These are phyloP conservation scores for Ilyonectria robusta DNA, from an alignment of 2,329 filamentous ascomycete species.

Conservation along the genomic window DNA sequence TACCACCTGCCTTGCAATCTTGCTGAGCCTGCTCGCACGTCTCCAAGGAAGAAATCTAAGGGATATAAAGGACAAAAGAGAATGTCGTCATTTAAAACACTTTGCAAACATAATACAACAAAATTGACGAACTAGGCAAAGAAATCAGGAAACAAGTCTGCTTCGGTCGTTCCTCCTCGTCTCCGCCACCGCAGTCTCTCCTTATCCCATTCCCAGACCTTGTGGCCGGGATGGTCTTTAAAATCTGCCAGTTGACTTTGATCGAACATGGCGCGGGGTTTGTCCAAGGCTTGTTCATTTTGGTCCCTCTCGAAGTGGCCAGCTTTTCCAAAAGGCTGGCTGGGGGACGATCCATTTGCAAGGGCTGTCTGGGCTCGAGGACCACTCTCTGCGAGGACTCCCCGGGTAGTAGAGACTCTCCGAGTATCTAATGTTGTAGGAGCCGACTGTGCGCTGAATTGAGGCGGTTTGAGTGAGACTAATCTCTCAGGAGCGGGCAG, in stretches of 20 bases:
- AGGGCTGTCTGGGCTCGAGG: background rate
- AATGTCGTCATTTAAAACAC: too few species aligned
- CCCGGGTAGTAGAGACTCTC: background rate
- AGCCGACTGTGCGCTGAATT: background rate
- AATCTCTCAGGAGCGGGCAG: background rate
- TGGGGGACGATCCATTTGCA: background rate
- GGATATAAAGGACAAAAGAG: background rate
- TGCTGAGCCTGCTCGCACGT: background rate
- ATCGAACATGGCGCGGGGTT: background rate
- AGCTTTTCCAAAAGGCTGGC: background rate
- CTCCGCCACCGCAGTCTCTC: conserved; percentile 16
- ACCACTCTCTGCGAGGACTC: background rate
- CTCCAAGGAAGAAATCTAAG: background rate
- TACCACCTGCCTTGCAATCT: background rate
- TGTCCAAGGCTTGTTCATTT: background rate
- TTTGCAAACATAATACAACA: too few species aligned
- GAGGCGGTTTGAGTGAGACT: too few species aligned
- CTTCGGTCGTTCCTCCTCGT: conserved; percentile 7
- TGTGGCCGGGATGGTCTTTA: conserved; percentile 19
- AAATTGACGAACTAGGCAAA: background rate
- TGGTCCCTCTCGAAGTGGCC: too few species aligned
- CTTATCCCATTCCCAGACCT: conserved; percentile 26
- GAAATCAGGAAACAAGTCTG: conserved; percentile 20
- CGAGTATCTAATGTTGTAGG: too few species aligned
- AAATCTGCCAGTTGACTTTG: conserved; percentile 14